These are phyloP conservation scores for Clonostachys solani DNA, from an alignment of 2,329 filamentous ascomycete genomes.

Conservation along the genomic window DNA sequence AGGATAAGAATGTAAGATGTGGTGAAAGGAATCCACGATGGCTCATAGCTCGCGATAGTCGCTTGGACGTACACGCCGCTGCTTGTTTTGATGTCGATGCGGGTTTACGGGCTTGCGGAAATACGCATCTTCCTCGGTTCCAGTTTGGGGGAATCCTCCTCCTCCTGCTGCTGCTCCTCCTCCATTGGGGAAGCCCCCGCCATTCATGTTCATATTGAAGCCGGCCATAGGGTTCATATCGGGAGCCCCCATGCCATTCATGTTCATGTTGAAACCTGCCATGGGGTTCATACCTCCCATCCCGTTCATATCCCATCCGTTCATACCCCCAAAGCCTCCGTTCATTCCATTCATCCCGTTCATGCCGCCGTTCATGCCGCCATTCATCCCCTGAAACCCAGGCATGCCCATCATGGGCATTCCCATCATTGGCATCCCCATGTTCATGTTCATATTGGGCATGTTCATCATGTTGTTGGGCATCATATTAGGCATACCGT, in stretches of 20 bases:
- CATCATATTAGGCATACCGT: slow-evolving; percentile 29
- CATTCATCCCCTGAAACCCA: slow-evolving; percentile 20
- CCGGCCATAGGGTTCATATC: background rate
- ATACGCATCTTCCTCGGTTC: slow-evolving; percentile 77
- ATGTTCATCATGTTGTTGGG: slow-evolving; percentile 14
- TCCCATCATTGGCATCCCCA: slow-evolving; percentile 21
- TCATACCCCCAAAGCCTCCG: slow-evolving; percentile 14
- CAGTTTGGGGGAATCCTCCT: background rate
- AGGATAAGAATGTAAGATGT: background rate
- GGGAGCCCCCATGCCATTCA: slow-evolving; percentile 3
- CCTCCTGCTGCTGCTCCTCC: no score
- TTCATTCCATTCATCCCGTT: slow-evolving; percentile 26
- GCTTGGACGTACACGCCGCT: slow-evolving; percentile 75
- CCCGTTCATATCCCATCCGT: slow-evolving; percentile 9
- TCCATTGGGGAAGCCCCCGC: slow-evolving; percentile 10
- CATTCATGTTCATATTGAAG: slow-evolving; percentile 7
- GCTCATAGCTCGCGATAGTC: slow-evolving; percentile 79
- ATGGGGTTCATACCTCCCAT: slow-evolving; percentile 16
- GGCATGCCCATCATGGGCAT: slow-evolving; percentile 18
- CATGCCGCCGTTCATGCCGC: slow-evolving; percentile 23
- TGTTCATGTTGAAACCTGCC: slow-evolving; percentile 9
- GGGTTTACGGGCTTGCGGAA: slow-evolving; percentile 95
- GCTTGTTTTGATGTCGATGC: slow-evolving; percentile 79
- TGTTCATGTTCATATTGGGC: slow-evolving; percentile 13
- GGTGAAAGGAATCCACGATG: background rate